Evolutionary conservation across 441 rosid species (phyloP).

Genomic region (Adansonia rubrostipa): DNA sequence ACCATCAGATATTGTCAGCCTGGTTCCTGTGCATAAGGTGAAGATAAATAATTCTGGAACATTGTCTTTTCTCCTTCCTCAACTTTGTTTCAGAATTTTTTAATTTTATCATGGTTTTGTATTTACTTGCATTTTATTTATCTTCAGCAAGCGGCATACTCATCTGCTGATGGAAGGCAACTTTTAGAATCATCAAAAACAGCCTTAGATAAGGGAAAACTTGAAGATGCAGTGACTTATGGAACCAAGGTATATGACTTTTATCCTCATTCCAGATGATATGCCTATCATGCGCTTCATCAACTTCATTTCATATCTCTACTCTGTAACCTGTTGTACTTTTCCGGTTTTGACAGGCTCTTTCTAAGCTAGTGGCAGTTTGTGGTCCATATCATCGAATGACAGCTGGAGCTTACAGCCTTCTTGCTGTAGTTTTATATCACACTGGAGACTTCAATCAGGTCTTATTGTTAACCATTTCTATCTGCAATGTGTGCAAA

Average conservation of each 20-base stretch:
- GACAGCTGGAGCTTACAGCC: slow-evolving; percentile 87
- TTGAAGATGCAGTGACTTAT: slow-evolving; percentile 78
- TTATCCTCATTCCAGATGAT: slow-evolving; percentile 17
- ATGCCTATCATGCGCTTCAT: slow-evolving; percentile 22
- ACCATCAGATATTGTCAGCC: slow-evolving; percentile 64
- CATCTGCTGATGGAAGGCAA: slow-evolving; percentile 81
- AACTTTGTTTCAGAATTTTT: slow-evolving; percentile 20
- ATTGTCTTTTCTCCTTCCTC: slow-evolving; percentile 18
- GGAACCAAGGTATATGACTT: slow-evolving; percentile 61
- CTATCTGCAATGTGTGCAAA: slow-evolving; percentile 15
- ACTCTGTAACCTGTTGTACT: slow-evolving; percentile 29
- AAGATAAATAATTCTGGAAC: slow-evolving; percentile 18
- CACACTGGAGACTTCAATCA: slow-evolving; percentile 85
- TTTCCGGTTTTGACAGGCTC: slow-evolving; percentile 54
- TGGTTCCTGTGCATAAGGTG: slow-evolving; percentile 79
- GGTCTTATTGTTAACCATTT: slow-evolving; percentile 44
- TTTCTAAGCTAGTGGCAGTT: slow-evolving; percentile 76
- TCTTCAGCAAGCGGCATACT: slow-evolving; percentile 68
- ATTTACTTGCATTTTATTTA: slow-evolving; percentile 27
- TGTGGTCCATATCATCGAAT: slow-evolving; percentile 81
- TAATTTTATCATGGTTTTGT: slow-evolving; percentile 22
- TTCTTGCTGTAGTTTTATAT: slow-evolving; percentile 77
- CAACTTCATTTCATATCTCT: slow-evolving; percentile 22
- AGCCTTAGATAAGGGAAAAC: slow-evolving; percentile 81
- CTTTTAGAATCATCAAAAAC: slow-evolving; percentile 82